Percentiles rank a stretch among this genome's conserved stretches.
Conservation (phyloP, 1,284 basidiomycete genomes). For the Naganishia albida region DNA sequence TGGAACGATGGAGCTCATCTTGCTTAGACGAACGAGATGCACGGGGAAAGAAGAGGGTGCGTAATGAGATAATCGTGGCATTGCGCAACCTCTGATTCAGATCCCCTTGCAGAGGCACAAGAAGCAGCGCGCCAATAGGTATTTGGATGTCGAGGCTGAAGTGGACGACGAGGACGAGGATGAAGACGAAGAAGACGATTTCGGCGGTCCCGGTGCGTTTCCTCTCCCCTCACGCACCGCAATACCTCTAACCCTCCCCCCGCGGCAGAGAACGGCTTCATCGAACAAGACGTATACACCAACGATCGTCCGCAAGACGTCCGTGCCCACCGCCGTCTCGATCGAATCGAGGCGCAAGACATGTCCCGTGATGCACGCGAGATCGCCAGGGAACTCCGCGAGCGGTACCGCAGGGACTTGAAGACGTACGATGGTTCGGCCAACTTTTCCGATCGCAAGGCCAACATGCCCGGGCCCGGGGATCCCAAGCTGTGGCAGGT, state of each 20-base stretch:
- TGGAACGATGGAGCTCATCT: constrained; percentile 37
- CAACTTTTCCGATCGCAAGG: constrained; percentile 91
- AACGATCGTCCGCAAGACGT: constrained; percentile 65
- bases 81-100: constrained; percentile 55
- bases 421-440: constrained; percentile 81
- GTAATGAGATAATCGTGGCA: background rate
- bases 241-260: background rate
- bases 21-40: constrained; percentile 60
- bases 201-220: constrained; percentile 64
- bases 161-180: constrained; percentile 94
- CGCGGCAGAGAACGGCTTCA: constrained; percentile 63
- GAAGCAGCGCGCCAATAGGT: constrained; percentile 66
- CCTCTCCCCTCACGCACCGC: background rate
- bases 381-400: constrained; percentile 80
- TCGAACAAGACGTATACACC: constrained; percentile 65
- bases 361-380: constrained; percentile 82
- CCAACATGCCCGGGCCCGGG: constrained; percentile 94
- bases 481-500: constrained; percentile 97
- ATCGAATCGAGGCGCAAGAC: constrained; percentile 71
- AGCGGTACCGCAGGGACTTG: constrained; percentile 72
- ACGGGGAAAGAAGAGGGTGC: constrained; percentile 52
- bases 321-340: constrained; percentile 73
- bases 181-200: constrained; percentile 87
- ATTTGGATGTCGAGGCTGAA: constrained; percentile 93
- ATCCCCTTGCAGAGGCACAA: constrained; percentile 58